A percentile compares a stretch with the other conserved stretches of the same genome.
Conservation (phyloP, 257 asterid genomes). For the Solanum megistacrolobum region DNA sequence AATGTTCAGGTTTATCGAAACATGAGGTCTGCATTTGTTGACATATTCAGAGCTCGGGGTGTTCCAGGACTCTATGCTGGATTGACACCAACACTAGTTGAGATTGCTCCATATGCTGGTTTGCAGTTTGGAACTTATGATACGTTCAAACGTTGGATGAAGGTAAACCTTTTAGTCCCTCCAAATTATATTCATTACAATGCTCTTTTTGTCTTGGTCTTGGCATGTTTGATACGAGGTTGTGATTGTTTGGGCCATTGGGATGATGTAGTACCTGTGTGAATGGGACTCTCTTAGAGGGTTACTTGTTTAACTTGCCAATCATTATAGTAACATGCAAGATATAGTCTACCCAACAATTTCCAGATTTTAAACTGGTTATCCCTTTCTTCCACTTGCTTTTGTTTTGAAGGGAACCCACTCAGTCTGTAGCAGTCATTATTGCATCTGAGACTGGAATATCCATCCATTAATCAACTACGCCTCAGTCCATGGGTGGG, state of each 20-base stretch:
- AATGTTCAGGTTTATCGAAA: conserved; percentile 64
- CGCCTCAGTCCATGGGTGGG: not conserved
- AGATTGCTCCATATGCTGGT: conserved; percentile 92
- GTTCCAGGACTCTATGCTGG: conserved; percentile 83
- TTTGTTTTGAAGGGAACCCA: not conserved
- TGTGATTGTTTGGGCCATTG: not conserved
- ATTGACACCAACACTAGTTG: conserved; percentile 77
- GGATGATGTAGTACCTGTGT: not conserved
- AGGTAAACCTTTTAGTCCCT: conserved; percentile 23
- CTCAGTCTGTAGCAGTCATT: not conserved
- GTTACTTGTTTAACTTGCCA: not conserved
- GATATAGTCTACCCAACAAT: not conserved
- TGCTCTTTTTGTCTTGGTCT: not conserved
- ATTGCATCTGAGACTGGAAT: not conserved
- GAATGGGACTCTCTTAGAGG: not conserved
- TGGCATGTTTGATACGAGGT: not conserved
- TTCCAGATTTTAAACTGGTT: not conserved
- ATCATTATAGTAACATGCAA: not conserved
- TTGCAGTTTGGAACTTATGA: conserved; percentile 91
- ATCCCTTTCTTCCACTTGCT: not conserved
- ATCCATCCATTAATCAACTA: not conserved
- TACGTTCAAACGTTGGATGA: conserved; percentile 84
- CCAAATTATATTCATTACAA: not conserved
- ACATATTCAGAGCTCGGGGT: conserved; percentile 53
- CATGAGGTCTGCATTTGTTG: conserved; percentile 74